Percentiles rank a stretch among this genome's conserved stretches.
Evolutionary conservation across 1,139 yeast species (phyloP).

Genomic region (Taphrina pruni): DNA sequence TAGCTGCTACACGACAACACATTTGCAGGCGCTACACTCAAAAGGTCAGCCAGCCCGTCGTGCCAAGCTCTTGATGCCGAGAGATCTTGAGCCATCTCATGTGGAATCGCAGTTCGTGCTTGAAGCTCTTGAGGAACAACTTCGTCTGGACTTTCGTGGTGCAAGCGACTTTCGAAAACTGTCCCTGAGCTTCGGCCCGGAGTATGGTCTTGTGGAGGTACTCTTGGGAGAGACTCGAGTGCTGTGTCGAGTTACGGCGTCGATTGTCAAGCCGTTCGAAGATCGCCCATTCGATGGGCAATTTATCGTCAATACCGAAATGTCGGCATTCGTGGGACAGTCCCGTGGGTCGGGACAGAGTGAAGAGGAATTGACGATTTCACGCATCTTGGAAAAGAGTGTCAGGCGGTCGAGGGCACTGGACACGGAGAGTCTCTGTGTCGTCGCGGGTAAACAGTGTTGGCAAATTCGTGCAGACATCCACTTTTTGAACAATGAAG

Average conservation of each 20-base stretch:
- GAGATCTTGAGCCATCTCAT: slow-evolving; percentile 65
- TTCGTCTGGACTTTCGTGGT: slow-evolving; percentile 72
- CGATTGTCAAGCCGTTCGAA: slow-evolving; percentile 80
- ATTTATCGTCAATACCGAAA: slow-evolving; percentile 81
- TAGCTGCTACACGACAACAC: not conserved
- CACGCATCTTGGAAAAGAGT: slow-evolving; percentile 87
- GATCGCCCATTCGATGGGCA: slow-evolving; percentile 94
- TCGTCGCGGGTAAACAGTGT: slow-evolving; percentile 86
- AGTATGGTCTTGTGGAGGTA: slow-evolving; percentile 82
- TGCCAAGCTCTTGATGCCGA: slow-evolving; percentile 56
- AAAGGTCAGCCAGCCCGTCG: not conserved
- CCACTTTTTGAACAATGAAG: slow-evolving; percentile 86
- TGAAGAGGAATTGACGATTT: slow-evolving; percentile 77
- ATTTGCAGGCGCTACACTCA: not conserved
- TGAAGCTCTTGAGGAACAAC: slow-evolving; percentile 65
- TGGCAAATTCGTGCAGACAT: slow-evolving; percentile 92
- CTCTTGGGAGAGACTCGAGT: slow-evolving; percentile 74
- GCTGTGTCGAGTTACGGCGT: slow-evolving; percentile 78
- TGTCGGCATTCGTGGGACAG: slow-evolving; percentile 56
- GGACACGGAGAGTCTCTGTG: slow-evolving; percentile 87
- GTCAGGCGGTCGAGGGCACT: slow-evolving; percentile 86
- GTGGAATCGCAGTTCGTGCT: slow-evolving; percentile 69
- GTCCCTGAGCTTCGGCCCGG: slow-evolving; percentile 66
- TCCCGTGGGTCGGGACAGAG: slow-evolving; percentile 7
- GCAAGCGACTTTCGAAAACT: slow-evolving; percentile 70